Base-by-base conservation (phyloP, 179 eudicot species). In the Nepenthes alata region DNA sequence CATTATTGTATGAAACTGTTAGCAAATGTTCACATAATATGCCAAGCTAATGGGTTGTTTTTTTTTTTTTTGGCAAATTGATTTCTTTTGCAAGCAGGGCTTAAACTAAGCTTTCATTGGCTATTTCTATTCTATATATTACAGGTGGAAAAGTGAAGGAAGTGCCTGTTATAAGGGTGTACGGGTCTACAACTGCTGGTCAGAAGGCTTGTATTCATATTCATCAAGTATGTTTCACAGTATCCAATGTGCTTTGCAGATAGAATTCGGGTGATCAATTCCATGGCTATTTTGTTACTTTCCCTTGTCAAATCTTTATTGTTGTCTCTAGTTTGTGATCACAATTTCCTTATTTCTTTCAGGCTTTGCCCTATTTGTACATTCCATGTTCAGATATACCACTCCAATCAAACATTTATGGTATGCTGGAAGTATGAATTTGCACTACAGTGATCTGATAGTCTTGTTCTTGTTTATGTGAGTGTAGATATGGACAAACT, bases 301-400 rank as follows among this genome's bases (percentile, higher is more conserved):
- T 3, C n/a, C 55, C 7, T 11, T 8, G n/a, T 57, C 44, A 57
- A 3, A 35, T 57, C 5, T 12, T 35, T 57, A 37, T 57, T 35
- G 41, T 52, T 35, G 14, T 37, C 2, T 57, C 2, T 35, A 11
- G 34, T 57, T n/a, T 57, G 2, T 57, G 6, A 3, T 45, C 12
- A 5, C 2, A 53, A 3, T 47, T 44, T 77, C 4, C 2, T 0
- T 14, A 4, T 25, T 52, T 14, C 49, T 64, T 70, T 64, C 81
- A 94, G 99, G 97, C 84, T 72, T 78, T 94, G 53, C 97, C 99
- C 6, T 90, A 94, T 72, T 78, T 94, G 12, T 94, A 94, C 62
- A 57, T 90, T 58, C 89, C 95, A 2, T 85, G 78, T 71, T 74
- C 87, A 47, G 96, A 90, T 65, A 55, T 93, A 61, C 75, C 82